These are phyloP conservation scores for Dispira simplex DNA, from an alignment of 192 early-diverging fungal species.

Conservation along the genomic window DNA sequence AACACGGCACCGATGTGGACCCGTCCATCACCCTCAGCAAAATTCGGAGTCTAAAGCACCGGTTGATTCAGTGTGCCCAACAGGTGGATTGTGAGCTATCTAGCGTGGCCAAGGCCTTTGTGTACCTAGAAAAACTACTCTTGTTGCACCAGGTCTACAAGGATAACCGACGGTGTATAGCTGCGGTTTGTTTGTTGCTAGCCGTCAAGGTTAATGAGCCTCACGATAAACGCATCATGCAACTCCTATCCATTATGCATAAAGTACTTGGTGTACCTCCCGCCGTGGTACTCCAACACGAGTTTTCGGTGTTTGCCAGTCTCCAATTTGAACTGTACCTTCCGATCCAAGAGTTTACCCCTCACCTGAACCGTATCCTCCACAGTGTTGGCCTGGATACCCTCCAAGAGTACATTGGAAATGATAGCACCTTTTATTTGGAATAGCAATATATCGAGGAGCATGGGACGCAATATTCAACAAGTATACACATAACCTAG, in stretches of 20 bases:
- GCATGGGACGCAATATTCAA: too few species aligned
- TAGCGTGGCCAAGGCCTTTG: conserved; percentile 75
- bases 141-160: conserved; percentile 57
- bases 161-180: conserved; percentile 55
- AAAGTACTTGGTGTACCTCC: conserved; percentile 56
- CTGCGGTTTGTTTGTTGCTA: conserved; percentile 62
- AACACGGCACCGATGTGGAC: conserved; percentile 61
- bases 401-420: conserved; percentile 1
- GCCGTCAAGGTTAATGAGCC: conserved; percentile 82
- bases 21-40: conserved; percentile 70
- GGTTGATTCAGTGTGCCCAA: conserved; percentile 50
- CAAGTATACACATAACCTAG: too few species aligned
- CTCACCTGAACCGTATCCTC: conserved; percentile 81
- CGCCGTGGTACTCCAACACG: conserved; percentile 70
- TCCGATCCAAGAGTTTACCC: conserved; percentile 74
- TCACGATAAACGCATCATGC: conserved; percentile 42
- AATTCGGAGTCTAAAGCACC: conserved; percentile 65
- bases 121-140: conserved; percentile 92
- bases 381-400: conserved; percentile 31
- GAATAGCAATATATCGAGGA: not conserved
- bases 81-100: conserved; percentile 74
- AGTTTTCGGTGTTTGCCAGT: conserved; percentile 81
- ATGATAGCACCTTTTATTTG: conserved; percentile 5
- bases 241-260: conserved; percentile 53
- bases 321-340: conserved; percentile 86